phyloP scores from a whole-genome alignment of 129 eudicot genomes.

The Centrapalus pauciflorus region DNA sequence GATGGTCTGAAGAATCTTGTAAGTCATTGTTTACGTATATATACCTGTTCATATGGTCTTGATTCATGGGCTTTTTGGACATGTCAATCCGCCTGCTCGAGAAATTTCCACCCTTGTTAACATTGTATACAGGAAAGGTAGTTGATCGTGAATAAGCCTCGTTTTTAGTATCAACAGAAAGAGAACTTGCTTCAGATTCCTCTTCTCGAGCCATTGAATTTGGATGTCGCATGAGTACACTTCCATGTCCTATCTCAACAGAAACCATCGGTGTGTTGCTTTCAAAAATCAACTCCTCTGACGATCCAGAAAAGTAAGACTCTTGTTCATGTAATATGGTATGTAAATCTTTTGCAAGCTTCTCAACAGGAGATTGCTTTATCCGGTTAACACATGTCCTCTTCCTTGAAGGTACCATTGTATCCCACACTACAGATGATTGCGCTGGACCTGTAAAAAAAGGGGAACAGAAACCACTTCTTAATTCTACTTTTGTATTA shows the following conservation, averaged over 20 bases:
- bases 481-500: neutral
- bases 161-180: slow-evolving; percentile 77
- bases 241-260: slow-evolving; percentile 97
- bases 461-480: neutral
- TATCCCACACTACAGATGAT: slow-evolving; percentile 81
- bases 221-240: slow-evolving; percentile 94
- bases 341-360: slow-evolving; percentile 80
- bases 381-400: slow-evolving; percentile 76
- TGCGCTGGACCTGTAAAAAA: slow-evolving; percentile 68
- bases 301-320: slow-evolving; percentile 70
- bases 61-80: slow-evolving; percentile 48
- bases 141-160: slow-evolving; percentile 64
- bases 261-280: slow-evolving; percentile 94
- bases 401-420: slow-evolving; percentile 86
- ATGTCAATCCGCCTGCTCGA: slow-evolving; percentile 31
- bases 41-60: slow-evolving; percentile 60
- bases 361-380: slow-evolving; percentile 87
- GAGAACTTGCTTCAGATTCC: slow-evolving; percentile 98
- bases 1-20: too few relatives aligned
- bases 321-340: slow-evolving; percentile 85
- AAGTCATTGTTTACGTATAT: neutral
- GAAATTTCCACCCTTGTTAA: slow-evolving; percentile 44
- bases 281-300: slow-evolving; percentile 84
- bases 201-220: slow-evolving; percentile 77
- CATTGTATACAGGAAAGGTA: slow-evolving; percentile 44